Evolutionary conservation across 2,329 filamentous ascomycete species (phyloP), one percentile per base, ranked within the genome.

Genomic region (Ophiostoma piceae): DNA sequence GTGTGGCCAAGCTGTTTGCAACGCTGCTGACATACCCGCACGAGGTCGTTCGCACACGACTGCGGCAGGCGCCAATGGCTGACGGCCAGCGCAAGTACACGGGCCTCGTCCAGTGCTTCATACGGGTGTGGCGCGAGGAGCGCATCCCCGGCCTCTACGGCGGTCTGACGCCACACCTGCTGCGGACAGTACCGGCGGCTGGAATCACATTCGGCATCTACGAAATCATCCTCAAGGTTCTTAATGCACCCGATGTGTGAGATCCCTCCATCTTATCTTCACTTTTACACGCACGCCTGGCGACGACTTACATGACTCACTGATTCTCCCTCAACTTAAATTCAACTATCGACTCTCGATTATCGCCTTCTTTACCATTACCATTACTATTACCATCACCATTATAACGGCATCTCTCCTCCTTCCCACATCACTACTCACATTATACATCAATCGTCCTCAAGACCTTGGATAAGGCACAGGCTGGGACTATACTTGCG

Each of bases 191-290:
- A 6, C 94, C 94, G 1, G 95, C 91, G 74, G 93, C 94, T 8
- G 93, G 92, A 74, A 96, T 98, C 78, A 97, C 96, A 91, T 97
- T 97, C 79, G 93, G 92, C 79, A 95, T 95, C 83, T 97, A 88
- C 76, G 85, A 88, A 76, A 72, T 73, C 37, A 72, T 73, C 26
- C 68, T 74, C 39, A 74, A 74, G 68, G 62, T 74, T 11, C 71
- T 74, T 16, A 74, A 74, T 35, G 60, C 67, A 12, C 72, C 71
- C 0, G 71, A 70, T 65, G 35, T 41, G 54, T 68, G 37, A 67
- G 43, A 8, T 22, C 14, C 3, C 11, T 41, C 37, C 37, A 39
- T 41, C 11, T 14, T 11, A 14, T 41, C 9, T 14, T 3, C 39
- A 41, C 11, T 11, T 35, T 8, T 16, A 14, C 67, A 62, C 47